A percentile compares a stretch with the other conserved stretches of the same genome.
These are phyloP conservation scores for Pleurotus giganteus DNA, from an alignment of 768 basidiomycete genomes.

Conservation along the genomic window DNA sequence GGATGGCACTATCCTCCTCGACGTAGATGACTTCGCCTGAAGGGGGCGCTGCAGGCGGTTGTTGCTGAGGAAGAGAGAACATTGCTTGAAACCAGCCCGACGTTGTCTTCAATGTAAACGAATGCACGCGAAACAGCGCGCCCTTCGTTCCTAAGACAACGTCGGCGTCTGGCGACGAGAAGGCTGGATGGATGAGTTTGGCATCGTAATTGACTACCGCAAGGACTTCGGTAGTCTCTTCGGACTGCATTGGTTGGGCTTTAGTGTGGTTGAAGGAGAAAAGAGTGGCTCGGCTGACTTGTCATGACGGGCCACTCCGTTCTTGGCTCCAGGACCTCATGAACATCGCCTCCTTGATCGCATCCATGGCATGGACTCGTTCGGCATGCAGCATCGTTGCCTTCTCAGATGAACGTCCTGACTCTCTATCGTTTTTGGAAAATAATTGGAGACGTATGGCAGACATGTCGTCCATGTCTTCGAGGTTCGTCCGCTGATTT, in stretches of 20 bases:
- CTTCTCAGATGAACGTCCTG: too few species aligned
- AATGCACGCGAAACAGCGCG: conserved; percentile 56
- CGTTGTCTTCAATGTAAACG: conserved; percentile 57
- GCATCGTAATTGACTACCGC: conserved; percentile 5
- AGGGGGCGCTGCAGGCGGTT: conserved; percentile 3
- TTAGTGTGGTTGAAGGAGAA: neutral
- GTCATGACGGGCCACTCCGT: too few species aligned
- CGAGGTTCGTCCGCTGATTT: too few species aligned
- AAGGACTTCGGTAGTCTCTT: neutral
- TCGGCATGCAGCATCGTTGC: too few species aligned
- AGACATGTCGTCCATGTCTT: too few species aligned
- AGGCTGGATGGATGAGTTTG: conserved; percentile 40
- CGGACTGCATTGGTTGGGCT: conserved; percentile 1
- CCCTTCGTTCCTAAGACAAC: conserved; percentile 52
- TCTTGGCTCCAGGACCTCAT: too few species aligned
- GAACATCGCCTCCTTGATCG: too few species aligned
- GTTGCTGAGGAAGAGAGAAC: conserved; percentile 52
- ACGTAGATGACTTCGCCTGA: conserved; percentile 43
- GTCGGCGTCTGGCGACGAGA: conserved; percentile 53
- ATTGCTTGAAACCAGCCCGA: conserved; percentile 65
- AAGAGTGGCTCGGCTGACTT: neutral
- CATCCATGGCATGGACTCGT: too few species aligned
- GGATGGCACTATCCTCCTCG: conserved; percentile 53
- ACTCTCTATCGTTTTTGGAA: too few species aligned
- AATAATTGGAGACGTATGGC: too few species aligned